Conservation (phyloP, 2,329 filamentous ascomycete genomes). For the Epichloe uncinata region DNA sequence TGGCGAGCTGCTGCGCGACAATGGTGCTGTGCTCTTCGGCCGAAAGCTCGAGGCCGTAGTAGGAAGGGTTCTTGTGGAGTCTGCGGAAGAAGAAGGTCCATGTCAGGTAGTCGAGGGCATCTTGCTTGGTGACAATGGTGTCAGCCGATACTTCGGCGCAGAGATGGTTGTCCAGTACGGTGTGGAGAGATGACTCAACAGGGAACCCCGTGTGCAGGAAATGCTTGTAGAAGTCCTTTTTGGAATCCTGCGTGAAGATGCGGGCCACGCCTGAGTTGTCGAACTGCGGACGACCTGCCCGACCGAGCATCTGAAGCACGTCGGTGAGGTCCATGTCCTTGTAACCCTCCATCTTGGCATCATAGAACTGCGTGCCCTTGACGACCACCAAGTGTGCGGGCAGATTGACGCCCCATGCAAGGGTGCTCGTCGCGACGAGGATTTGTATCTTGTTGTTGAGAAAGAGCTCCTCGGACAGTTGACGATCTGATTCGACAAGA, state of each 20-base stretch:
- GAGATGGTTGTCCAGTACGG: constrained; percentile 92
- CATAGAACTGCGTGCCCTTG: constrained; percentile 96
- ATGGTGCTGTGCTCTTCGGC: constrained; percentile 85
- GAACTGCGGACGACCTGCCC: constrained; percentile 91
- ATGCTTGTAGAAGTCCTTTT: constrained; percentile 99
- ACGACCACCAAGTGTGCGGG: constrained; percentile 95
- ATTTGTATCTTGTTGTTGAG: constrained; percentile 98
- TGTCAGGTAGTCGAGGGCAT: constrained; percentile 91
- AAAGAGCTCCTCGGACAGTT: constrained; percentile 86
- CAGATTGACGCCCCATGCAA: constrained; percentile 96
- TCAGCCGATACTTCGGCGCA: constrained; percentile 88
- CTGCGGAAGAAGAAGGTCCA: constrained; percentile 99
- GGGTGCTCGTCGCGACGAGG: constrained; percentile 83
- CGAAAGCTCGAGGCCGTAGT: constrained; percentile 90
- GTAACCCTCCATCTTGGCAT: constrained; percentile 94
- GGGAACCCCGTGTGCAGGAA: constrained; percentile 97
- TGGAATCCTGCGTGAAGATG: constrained; percentile 93
- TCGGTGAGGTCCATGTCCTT: constrained; percentile 98
- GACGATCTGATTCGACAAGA: constrained; percentile 85
- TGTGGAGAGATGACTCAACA: constrained; percentile 91
- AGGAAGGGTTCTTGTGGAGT: constrained; percentile 95
- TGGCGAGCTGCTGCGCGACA: constrained; percentile 72
- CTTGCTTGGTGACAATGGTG: constrained; percentile 87
- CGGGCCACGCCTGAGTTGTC: constrained; percentile 90
- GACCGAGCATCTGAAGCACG: constrained; percentile 93